These are phyloP conservation scores for Cordyceps fumosorosea DNA, from an alignment of 2,329 filamentous ascomycete genomes.

Conservation along the genomic window DNA sequence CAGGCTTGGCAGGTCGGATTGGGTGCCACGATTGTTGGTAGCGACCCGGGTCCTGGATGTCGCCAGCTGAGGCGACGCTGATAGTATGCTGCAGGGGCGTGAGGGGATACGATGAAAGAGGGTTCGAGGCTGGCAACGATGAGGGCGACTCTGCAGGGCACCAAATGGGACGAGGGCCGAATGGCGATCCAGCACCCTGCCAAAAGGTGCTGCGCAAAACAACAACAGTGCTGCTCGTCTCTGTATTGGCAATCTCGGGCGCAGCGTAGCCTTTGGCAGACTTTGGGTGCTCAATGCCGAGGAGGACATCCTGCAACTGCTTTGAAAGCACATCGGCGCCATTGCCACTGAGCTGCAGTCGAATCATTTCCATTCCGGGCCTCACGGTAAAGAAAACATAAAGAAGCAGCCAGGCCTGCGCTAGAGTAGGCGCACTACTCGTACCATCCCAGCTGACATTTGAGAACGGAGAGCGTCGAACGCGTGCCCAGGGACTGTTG, in stretches of 20 bases:
- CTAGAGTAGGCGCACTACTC: constrained; percentile 33
- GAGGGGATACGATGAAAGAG: constrained; percentile 40
- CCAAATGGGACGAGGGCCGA: constrained; percentile 59
- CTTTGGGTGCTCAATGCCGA: constrained; percentile 43
- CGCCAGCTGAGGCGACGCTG: constrained; percentile 31
- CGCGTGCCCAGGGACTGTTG: constrained; percentile 51
- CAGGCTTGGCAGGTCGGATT: constrained; percentile 63
- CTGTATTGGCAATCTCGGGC: constrained; percentile 17
- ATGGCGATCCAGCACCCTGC: constrained; percentile 63
- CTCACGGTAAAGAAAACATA: constrained; percentile 47
- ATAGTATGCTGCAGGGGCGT: constrained; percentile 42
- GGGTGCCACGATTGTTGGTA: constrained; percentile 59
- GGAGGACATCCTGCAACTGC: constrained; percentile 40
- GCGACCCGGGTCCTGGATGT: constrained; percentile 34
- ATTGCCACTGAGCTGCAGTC: constrained; percentile 37
- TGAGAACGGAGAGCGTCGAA: constrained; percentile 45
- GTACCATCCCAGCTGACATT: constrained; percentile 37
- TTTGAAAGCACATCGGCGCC: constrained; percentile 27
- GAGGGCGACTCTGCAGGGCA: constrained; percentile 38
- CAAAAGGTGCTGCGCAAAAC: constrained; percentile 55
- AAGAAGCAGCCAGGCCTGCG: constrained; percentile 46
- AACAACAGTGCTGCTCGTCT: constrained; percentile 31
- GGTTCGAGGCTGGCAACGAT: constrained; percentile 28
- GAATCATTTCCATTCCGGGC: constrained; percentile 41
- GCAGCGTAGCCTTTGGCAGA: constrained; percentile 22